Evolutionary conservation across 805 yeast genomes (phyloP).

Genomic region (Saturnispora sekii): DNA sequence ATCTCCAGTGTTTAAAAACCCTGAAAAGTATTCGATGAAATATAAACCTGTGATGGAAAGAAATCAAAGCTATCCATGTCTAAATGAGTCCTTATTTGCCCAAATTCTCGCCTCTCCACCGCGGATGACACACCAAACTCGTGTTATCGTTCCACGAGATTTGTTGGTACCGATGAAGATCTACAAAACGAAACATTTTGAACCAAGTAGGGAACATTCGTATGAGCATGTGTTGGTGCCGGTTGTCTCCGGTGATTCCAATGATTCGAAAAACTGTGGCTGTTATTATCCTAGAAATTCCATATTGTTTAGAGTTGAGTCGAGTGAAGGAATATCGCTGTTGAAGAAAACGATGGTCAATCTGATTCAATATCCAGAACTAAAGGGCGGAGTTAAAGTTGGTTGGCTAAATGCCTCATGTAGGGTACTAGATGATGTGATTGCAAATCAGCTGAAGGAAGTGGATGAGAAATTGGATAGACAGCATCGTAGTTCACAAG

Average conservation of each 20-base stretch:
- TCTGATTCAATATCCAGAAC: neutral
- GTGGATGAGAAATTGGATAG: too few species aligned
- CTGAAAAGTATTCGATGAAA: constrained; percentile 19
- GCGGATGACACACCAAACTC: constrained; percentile 30
- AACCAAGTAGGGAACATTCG: neutral
- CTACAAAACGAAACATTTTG: constrained; percentile 6
- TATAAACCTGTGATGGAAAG: constrained; percentile 10
- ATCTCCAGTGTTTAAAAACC: constrained; percentile 19
- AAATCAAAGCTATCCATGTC: constrained; percentile 16
- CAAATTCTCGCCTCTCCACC: constrained; percentile 32
- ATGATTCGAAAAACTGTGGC: neutral
- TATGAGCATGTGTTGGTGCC: constrained; percentile 1
- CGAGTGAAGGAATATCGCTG: neutral
- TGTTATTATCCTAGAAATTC: constrained; percentile 1
- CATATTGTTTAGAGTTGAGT: neutral
- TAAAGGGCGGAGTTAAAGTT: neutral
- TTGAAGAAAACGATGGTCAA: neutral
- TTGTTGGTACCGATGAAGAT: constrained; percentile 28
- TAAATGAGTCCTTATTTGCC: constrained; percentile 31
- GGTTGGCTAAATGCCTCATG: constrained; percentile 3
- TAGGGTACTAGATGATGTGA: neutral
- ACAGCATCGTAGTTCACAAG: too few species aligned
- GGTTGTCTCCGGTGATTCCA: neutral
- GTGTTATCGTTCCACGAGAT: constrained; percentile 31
- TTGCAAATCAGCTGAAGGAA: neutral